Percentiles rank a stretch among this genome's conserved stretches.
Conservation (phyloP, 352 stramenopile species). For the Pythium utonaiense region DNA sequence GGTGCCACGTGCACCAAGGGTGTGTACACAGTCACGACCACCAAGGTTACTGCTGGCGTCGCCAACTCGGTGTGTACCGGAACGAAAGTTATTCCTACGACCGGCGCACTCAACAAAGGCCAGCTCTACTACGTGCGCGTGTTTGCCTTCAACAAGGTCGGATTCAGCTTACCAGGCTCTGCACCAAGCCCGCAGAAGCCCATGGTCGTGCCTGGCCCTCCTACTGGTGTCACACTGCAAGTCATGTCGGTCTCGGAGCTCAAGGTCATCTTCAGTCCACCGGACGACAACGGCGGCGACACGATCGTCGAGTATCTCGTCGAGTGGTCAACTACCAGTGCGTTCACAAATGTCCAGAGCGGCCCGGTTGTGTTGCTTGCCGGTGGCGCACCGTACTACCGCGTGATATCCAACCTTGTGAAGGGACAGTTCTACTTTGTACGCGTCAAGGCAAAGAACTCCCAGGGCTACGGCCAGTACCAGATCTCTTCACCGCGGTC, state of each 20-base stretch:
- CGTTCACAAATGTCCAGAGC: constrained; percentile 59
- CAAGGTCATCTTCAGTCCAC: constrained; percentile 86
- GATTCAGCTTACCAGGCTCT: constrained; percentile 76
- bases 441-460: constrained; percentile 66
- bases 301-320: constrained; percentile 90
- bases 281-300: constrained; percentile 79
- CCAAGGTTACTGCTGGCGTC: constrained; percentile 65
- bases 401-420: constrained; percentile 49
- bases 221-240: constrained; percentile 66
- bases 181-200: constrained; percentile 60
- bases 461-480: constrained; percentile 67
- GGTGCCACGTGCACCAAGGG: constrained; percentile 13
- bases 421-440: constrained; percentile 75
- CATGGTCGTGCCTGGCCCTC: constrained; percentile 72
- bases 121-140: constrained; percentile 93
- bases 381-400: constrained; percentile 50
- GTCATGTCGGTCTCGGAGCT: constrained; percentile 83
- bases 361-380: constrained; percentile 49
- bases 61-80: constrained; percentile 76
- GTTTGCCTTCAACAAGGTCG: constrained; percentile 94
- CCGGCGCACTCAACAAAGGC: constrained; percentile 78
- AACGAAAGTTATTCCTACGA: constrained; percentile 67
- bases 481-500: constrained; percentile 87
- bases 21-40: constrained; percentile 43
- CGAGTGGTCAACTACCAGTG: constrained; percentile 83